Evolutionary conservation across 2,329 filamentous ascomycete species (phyloP), one percentile per base, ranked within the genome.

Genomic region (Fusarium gaditjirri): DNA sequence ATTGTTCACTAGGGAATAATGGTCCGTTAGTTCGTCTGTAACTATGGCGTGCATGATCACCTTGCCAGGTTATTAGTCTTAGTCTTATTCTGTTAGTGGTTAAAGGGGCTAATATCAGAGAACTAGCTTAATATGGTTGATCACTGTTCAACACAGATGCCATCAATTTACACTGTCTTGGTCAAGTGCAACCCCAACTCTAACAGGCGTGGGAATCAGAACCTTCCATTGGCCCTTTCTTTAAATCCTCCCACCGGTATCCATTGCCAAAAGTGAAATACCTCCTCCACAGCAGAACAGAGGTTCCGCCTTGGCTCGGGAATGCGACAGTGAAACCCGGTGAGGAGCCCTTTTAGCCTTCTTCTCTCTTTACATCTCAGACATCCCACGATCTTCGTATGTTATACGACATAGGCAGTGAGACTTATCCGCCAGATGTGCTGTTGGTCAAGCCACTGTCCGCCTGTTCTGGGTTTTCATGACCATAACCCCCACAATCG

Each of bases 21-120:
- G 44, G 35, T 33, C 36, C 39, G 41, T 66, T 42, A 46, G 56
- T 49, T 62, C 57, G 42, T 58, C 56, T 60, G 44, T 65, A 71
- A 36, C 47, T 56, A 72, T 72, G 65, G 70, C 65, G 65, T 71
- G 70, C 65, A 72, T 72, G 54, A 62, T 25, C 41, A 61, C 19
- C 52, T 35, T 27, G 29, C 44, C 17, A n/a, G 29, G 41, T 35
- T 43, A 6, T 55, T 50, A 41, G 9, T 25, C 25, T 29, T 29
- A 29, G 33, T 47, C 53, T 59, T 31, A 16, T 33, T 49, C 35
- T 67, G 27, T 62, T 49, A 23, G 21, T 39, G 42, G 56, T 42
- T 49, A 29, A 59, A 50, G 42, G 41, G 29, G 57, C 52, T 54
- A 49, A 56, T 35, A 13, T 12, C 11, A 35, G 23, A 27, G 31